Evolutionary conservation across 108 stramenopile species (phyloP), one percentile per base, ranked within the genome.

Genomic region (Stephanodiscus minutulus): DNA sequence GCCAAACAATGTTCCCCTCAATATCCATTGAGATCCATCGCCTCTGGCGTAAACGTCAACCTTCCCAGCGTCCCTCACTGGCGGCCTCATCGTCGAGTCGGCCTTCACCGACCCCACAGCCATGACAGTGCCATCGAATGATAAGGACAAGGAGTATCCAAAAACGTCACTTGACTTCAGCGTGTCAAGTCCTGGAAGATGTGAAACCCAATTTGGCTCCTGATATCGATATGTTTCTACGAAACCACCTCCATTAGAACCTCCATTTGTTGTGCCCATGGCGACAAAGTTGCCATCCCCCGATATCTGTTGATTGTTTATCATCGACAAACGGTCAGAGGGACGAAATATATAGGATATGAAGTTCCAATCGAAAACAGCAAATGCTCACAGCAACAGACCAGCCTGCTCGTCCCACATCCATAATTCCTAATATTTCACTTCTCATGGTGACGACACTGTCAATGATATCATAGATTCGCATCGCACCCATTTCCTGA

Each of bases 1-100:
- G 24, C 74, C 74, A 60, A 53, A 67, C 20, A 74, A 17, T 28
- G 66, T 66, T 10, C 20, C 59, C 24, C 20, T 43, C 10, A 61
- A 21, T 20, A 13, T 47, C 74, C 74, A 74, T 12, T 27, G 49
- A 41, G 74, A 54, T 33, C 46, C 61, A 27, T 47, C 25, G 0
- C 52, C n/a, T n/a, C n/a, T 17, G 7, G 49, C 9, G 20, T 63
- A 66, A 20, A 66, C 35, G 28, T 36, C 47, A 29, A 44, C 66
- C 43, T 55, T 61, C 54, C 66, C 74, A 29, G 74, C 67, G 20
- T 68, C 62, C 5, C 27, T 44, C 47, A 48, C 7, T 8, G 3
- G 1, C 39, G 39, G 39, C 7, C 39, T 39, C 17, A 18, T 9
- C 1, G 15, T 7, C 3, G 63, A 29, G 9, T 44, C 25, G 8